phyloP scores from a whole-genome alignment of 306 rosid species.

The Acacia confusa region DNA sequence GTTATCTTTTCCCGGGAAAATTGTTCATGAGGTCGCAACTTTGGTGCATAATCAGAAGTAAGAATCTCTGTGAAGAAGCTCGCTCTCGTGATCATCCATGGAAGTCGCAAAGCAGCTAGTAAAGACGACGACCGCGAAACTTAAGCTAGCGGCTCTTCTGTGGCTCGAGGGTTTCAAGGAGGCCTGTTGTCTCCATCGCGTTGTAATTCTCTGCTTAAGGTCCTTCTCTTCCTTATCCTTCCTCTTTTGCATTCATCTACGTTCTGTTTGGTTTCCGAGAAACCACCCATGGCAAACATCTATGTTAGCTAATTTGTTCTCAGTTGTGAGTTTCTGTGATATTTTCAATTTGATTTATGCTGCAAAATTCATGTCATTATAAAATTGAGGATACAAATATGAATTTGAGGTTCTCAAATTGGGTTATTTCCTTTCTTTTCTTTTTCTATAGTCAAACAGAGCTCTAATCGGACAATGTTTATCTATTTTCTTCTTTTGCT shows the following conservation, averaged over 20 bases:
- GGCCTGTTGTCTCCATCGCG: conserved; percentile 91
- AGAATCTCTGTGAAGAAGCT: not conserved
- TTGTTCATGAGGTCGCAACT: not conserved
- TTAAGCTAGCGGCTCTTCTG: conserved; percentile 39
- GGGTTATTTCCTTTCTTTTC: not conserved
- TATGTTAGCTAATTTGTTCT: not conserved
- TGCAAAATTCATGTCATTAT: not conserved
- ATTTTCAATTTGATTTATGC: not conserved
- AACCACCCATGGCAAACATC: not conserved
- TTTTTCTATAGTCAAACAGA: not conserved
- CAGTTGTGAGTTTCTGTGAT: not conserved
- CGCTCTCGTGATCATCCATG: not conserved
- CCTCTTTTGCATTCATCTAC: not conserved
- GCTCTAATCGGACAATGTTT: not conserved
- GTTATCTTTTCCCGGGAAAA: not conserved
- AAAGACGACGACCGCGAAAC: conserved; percentile 14
- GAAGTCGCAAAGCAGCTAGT: not conserved
- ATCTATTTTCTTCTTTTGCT: not conserved
- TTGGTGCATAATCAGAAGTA: not conserved
- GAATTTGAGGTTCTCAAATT: not conserved
- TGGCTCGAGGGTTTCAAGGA: conserved; percentile 80
- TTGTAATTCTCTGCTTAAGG: conserved; percentile 65
- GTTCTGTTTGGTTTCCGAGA: not conserved
- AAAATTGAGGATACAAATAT: not conserved
- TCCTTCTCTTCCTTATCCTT: conserved; percentile 3